These are phyloP conservation scores for Aureobasidium mangrovei DNA, from an alignment of 2,329 filamentous ascomycete species.

Conservation along the genomic window DNA sequence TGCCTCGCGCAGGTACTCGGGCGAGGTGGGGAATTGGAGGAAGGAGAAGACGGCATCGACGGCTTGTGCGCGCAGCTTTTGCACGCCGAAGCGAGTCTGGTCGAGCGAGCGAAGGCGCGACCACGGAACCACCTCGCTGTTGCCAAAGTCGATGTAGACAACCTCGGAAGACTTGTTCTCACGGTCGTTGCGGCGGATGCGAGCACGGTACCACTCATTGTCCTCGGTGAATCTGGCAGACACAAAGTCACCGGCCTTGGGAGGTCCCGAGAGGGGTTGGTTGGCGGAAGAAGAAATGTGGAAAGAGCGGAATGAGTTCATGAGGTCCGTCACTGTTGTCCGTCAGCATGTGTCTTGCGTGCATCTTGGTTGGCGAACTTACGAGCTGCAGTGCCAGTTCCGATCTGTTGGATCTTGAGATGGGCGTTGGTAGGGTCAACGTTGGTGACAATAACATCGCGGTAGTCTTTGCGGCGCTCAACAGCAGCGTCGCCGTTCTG, in stretches of 20 bases:
- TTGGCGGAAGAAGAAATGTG: constrained; percentile 78
- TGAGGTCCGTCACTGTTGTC: constrained; percentile 61
- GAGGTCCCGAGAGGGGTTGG: constrained; percentile 60
- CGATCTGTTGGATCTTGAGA: constrained; percentile 86
- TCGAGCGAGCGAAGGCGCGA: constrained; percentile 70
- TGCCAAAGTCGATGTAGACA: constrained; percentile 92
- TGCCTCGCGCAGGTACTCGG: constrained; percentile 77
- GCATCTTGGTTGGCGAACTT: not conserved
- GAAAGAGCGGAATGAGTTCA: constrained; percentile 85
- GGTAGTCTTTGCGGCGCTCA: constrained; percentile 76
- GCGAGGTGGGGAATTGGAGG: constrained; percentile 72
- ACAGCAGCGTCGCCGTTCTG: constrained; percentile 45
- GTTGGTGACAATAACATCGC: constrained; percentile 86
- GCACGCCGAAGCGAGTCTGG: constrained; percentile 65
- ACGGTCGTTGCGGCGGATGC: constrained; percentile 85
- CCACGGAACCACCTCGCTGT: constrained; percentile 84
- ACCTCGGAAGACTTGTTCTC: constrained; percentile 82
- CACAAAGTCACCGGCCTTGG: constrained; percentile 86
- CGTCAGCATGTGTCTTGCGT: not conserved
- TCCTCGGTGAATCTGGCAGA: constrained; percentile 86
- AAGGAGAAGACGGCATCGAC: constrained; percentile 80
- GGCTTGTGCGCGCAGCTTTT: constrained; percentile 81
- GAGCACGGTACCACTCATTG: constrained; percentile 88
- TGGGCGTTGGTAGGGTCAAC: constrained; percentile 67
- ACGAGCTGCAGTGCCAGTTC: constrained; percentile 67